Evolutionary conservation across 495 filamentous ascomycete species (phyloP).

Genomic region (Glarea lozoyensis): DNA sequence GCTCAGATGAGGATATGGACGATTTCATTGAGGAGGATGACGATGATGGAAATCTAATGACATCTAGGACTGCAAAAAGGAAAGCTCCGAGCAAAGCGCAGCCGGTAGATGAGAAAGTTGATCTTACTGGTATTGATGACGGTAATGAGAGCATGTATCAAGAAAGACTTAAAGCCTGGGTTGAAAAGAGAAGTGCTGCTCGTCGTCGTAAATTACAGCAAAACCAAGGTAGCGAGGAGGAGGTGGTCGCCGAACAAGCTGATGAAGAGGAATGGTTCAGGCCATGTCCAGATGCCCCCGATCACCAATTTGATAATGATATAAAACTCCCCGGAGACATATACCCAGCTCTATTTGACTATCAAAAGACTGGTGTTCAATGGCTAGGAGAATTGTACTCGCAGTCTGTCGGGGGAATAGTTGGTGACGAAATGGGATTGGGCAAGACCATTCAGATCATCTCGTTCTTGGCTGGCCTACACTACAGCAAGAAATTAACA

Average conservation of each 20-base stretch:
- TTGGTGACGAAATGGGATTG: constrained; percentile 96
- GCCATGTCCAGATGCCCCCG: constrained; percentile 71
- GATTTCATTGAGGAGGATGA: constrained; percentile 29
- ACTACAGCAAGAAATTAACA: constrained; percentile 75
- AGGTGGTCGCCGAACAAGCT: constrained; percentile 20
- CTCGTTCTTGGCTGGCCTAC: constrained; percentile 79
- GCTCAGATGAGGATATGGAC: constrained; percentile 9
- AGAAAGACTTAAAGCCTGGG: constrained; percentile 66
- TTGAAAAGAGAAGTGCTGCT: constrained; percentile 46
- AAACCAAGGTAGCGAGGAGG: constrained; percentile 23
- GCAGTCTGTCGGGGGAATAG: constrained; percentile 84
- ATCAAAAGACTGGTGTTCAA: constrained; percentile 90
- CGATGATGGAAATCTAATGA: constrained; percentile 34
- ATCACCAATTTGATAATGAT: constrained; percentile 63
- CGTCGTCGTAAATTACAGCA: constrained; percentile 32
- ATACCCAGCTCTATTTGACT: constrained; percentile 81
- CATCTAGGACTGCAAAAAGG: constrained; percentile 27
- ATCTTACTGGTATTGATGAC: constrained; percentile 76
- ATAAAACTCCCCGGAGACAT: constrained; percentile 85
- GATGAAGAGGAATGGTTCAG: constrained; percentile 69
- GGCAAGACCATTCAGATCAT: constrained; percentile 96
- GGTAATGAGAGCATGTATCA: constrained; percentile 84
- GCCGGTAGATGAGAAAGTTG: constrained; percentile 47
- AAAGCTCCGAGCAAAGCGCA: constrained; percentile 21
- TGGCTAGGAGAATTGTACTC: constrained; percentile 94